Conservation (phyloP, 1,139 yeast species). For the Hemisphaericaspora xylofermentans region DNA sequence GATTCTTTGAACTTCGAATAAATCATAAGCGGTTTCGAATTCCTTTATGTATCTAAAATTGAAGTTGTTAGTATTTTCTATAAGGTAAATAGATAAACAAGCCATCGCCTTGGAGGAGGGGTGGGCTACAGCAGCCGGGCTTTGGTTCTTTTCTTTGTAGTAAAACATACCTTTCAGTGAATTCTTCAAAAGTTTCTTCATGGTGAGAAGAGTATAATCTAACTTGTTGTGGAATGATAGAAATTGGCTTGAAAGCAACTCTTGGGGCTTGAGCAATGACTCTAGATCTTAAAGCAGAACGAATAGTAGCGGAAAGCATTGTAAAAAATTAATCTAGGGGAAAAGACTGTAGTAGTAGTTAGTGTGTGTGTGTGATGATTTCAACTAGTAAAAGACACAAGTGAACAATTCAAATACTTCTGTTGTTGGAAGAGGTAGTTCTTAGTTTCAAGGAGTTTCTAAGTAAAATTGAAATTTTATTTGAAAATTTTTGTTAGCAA, state of each 20-base stretch:
- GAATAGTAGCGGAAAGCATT: slow-evolving; percentile 53
- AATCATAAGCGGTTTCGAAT: slow-evolving; percentile 96
- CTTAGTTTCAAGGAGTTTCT: too few species aligned
- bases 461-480: too few species aligned
- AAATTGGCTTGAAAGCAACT: slow-evolving; percentile 20
- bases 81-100: too few species aligned
- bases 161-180: slow-evolving; percentile 67
- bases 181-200: slow-evolving; percentile 93
- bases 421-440: too few species aligned
- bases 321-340: slow-evolving; percentile 1
- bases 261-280: slow-evolving; percentile 29
- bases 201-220: slow-evolving; percentile 73
- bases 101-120: background rate
- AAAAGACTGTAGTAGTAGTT: too few species aligned
- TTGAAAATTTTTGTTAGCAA: too few species aligned
- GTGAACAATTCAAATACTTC: background rate
- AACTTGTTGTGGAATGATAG: slow-evolving; percentile 22
- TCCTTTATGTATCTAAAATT: slow-evolving; percentile 79
- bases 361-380: background rate
- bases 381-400: background rate
- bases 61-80: slow-evolving; percentile 29
- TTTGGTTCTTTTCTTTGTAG: too few species aligned
- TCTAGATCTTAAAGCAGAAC: slow-evolving; percentile 54
- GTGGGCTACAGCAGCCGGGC: background rate
- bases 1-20: slow-evolving; percentile 87